Percentiles rank a stretch among this genome's conserved stretches.
These are phyloP conservation scores for Friedmanniomyces endolithicus DNA, from an alignment of 495 filamentous ascomycete genomes.

Conservation along the genomic window DNA sequence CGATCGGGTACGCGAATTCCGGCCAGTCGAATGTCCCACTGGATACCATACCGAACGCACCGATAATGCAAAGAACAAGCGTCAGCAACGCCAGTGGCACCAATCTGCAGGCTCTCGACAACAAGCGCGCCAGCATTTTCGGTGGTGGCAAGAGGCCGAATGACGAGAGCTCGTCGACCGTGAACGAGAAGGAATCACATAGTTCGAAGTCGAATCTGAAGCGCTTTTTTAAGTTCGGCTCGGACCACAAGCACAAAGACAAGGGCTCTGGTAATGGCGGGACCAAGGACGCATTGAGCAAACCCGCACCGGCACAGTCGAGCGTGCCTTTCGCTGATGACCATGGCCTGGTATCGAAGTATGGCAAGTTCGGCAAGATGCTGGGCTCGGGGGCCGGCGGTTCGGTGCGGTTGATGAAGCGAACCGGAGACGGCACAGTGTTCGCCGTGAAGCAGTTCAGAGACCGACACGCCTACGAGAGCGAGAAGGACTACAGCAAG, in stretches of 20 bases:
- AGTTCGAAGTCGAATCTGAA: constrained; percentile 82
- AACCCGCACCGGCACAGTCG: constrained; percentile 44
- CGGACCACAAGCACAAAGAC: constrained; percentile 53
- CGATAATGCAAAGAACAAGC: constrained; percentile 9
- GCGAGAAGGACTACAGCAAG: constrained; percentile 88
- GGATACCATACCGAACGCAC: constrained; percentile 5
- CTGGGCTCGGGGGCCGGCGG: constrained; percentile 90
- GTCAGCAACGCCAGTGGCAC: constrained; percentile 13
- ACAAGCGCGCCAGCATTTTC: constrained; percentile 39
- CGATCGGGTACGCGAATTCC: constrained; percentile 39
- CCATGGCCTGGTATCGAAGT: constrained; percentile 79
- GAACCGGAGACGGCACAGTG: constrained; percentile 75
- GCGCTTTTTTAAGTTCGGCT: constrained; percentile 70
- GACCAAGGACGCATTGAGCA: constrained; percentile 25
- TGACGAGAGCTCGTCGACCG: constrained; percentile 34
- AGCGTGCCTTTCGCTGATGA: constrained; percentile 89
- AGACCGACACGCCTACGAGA: constrained; percentile 84
- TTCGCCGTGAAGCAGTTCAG: constrained; percentile 98
- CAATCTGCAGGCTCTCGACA: constrained; percentile 19
- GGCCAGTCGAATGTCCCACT: constrained; percentile 13
- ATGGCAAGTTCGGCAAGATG: constrained; percentile 88
- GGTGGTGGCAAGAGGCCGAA: constrained; percentile 30
- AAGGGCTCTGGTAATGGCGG: constrained; percentile 38
- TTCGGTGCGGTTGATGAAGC: constrained; percentile 87
- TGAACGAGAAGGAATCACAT: constrained; percentile 30